Percentiles rank a stretch among this genome's conserved stretches.
These are phyloP conservation scores for Platanus orientalis DNA, from an alignment of 164 flowering plant species.

Conservation along the genomic window DNA sequence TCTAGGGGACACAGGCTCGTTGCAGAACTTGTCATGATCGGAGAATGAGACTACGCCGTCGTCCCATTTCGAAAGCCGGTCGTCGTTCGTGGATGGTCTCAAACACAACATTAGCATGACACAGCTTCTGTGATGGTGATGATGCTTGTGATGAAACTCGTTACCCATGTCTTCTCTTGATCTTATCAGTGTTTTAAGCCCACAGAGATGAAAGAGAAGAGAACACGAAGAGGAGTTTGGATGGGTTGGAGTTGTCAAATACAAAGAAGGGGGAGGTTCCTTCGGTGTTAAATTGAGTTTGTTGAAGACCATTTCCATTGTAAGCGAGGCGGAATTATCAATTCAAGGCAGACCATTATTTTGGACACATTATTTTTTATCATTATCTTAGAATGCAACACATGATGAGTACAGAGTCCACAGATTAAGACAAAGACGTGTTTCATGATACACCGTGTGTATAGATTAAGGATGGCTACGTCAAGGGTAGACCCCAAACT, in stretches of 20 bases:
- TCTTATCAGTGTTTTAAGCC: background rate
- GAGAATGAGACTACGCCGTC: background rate
- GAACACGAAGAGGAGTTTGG: background rate
- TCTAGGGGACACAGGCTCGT: conserved; percentile 24
- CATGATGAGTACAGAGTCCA: background rate
- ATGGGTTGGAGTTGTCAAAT: background rate
- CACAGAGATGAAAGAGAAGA: background rate
- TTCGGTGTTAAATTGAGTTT: background rate
- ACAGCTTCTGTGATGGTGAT: conserved; percentile 1
- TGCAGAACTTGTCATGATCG: background rate
- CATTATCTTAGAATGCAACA: background rate
- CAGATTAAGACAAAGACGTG: background rate
- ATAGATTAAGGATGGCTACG: background rate
- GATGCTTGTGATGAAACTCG: background rate
- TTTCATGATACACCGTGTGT: background rate
- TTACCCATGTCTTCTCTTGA: background rate
- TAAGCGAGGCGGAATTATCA: background rate
- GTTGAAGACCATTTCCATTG: background rate
- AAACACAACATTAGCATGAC: conserved; percentile 12
- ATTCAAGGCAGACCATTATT: background rate
- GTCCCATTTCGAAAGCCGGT: background rate
- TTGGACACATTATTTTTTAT: background rate
- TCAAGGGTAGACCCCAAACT: background rate
- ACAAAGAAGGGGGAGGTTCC: background rate
- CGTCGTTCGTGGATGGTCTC: conserved; percentile 8